A percentile compares a stretch with the other conserved stretches of the same genome.
Conservation (phyloP, 768 basidiomycete genomes). For the Arthromyces matolae region DNA sequence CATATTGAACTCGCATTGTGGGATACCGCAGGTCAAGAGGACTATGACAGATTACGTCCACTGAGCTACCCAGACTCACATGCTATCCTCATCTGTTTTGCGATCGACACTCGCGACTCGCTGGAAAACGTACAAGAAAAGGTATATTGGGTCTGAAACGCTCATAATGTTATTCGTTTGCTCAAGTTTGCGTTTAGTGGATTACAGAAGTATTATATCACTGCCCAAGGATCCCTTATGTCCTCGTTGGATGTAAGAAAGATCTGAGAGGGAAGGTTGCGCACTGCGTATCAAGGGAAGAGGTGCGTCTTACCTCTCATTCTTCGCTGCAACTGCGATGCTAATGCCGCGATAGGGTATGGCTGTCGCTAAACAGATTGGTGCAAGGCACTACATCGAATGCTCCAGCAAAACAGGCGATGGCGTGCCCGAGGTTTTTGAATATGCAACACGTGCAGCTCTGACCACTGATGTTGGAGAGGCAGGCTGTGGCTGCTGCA, state of each 20-base stretch:
- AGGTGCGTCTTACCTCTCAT: constrained; percentile 45
- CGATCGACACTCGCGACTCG: constrained; percentile 95
- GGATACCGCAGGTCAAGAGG: constrained; percentile 99
- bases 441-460: constrained; percentile 91
- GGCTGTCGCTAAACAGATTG: constrained; percentile 93
- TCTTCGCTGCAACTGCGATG: background rate
- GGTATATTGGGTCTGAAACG: constrained; percentile 42
- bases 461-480: constrained; percentile 30
- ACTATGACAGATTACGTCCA: constrained; percentile 97
- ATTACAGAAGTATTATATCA: constrained; percentile 98
- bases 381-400: constrained; percentile 93
- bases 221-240: constrained; percentile 88
- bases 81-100: constrained; percentile 98
- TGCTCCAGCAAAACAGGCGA: constrained; percentile 95
- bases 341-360: constrained; percentile 57
- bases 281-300: constrained; percentile 88
- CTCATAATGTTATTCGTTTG: background rate
- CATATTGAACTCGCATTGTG: constrained; percentile 97
- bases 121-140: constrained; percentile 99
- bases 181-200: constrained; percentile 57
- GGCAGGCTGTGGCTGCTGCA: constrained; percentile 2
- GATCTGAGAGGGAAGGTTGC: constrained; percentile 93
- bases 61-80: constrained; percentile 99
- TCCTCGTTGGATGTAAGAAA: constrained; percentile 98
- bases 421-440: constrained; percentile 97